Conservation (phyloP, 768 basidiomycete genomes). For the Panaeolus cyanescens region DNA sequence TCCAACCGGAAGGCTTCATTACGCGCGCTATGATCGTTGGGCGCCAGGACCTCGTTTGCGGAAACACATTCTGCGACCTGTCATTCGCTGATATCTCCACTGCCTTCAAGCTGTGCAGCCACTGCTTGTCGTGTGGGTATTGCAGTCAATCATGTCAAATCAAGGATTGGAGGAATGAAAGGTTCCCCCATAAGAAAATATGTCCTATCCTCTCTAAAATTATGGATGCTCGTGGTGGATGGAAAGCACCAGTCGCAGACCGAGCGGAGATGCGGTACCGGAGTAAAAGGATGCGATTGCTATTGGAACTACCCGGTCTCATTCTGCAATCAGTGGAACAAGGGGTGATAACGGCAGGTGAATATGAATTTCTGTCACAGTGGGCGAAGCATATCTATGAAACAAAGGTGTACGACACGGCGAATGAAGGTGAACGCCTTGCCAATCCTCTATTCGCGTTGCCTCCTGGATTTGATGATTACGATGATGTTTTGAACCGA, state of each 20-base stretch:
- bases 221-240: background rate
- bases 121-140: constrained; percentile 10
- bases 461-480: background rate
- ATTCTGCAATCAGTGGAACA: background rate
- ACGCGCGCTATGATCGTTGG: background rate
- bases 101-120: constrained; percentile 10
- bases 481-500: background rate
- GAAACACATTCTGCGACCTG: background rate
- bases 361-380: background rate
- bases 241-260: background rate
- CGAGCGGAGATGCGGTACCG: background rate
- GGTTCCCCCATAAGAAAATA: constrained; percentile 10
- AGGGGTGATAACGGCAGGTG: background rate
- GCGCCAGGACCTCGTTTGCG: background rate
- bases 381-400: too few species aligned
- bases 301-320: background rate
- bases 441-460: background rate
- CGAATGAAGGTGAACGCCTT: background rate
- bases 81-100: background rate
- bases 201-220: constrained; percentile 5
- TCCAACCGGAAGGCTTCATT: background rate
- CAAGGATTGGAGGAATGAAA: constrained; percentile 10
- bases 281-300: background rate
- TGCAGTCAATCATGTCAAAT: constrained; percentile 13
- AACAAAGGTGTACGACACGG: too few species aligned